These are phyloP conservation scores for Lindgomyces ingoldianus DNA, from an alignment of 495 filamentous ascomycete genomes.

Conservation along the genomic window DNA sequence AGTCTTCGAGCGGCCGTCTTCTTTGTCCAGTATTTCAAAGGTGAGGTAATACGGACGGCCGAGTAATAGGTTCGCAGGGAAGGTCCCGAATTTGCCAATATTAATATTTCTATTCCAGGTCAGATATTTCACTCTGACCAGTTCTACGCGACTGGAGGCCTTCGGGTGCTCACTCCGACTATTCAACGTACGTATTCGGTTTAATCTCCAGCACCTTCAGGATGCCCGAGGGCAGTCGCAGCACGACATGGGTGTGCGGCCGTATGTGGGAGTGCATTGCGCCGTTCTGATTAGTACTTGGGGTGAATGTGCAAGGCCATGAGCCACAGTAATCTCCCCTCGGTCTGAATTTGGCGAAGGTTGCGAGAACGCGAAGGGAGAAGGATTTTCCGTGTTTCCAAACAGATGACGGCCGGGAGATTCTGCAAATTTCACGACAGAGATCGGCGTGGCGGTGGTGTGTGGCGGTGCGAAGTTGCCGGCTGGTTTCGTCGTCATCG, in stretches of 20 bases:
- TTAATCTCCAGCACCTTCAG: constrained; percentile 64
- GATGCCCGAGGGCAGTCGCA: constrained; percentile 68
- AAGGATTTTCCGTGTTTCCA: no score
- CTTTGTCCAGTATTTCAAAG: constrained; percentile 78
- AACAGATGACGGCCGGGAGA: no score
- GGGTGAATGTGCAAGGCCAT: constrained; percentile 1
- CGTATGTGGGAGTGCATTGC: constrained; percentile 55
- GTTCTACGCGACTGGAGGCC: constrained; percentile 15
- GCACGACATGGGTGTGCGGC: constrained; percentile 62
- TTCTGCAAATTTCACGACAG: no score
- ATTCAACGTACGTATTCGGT: constrained; percentile 72
- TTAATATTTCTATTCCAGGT: constrained; percentile 66
- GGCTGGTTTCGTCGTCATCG: no score
- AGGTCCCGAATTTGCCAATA: constrained; percentile 85
- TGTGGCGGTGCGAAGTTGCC: no score
- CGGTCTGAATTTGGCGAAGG: no score
- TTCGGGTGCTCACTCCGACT: constrained; percentile 40
- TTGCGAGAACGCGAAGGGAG: no score
- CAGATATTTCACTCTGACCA: constrained; percentile 28
- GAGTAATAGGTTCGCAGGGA: constrained; percentile 81
- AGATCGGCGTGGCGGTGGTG: no score
- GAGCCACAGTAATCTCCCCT: background rate
- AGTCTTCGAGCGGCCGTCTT: constrained; percentile 55
- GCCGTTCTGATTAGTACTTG: constrained; percentile 15
- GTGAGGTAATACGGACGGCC: constrained; percentile 87